phyloP scores from a whole-genome alignment of 805 yeast species.

The Wickerhamiella spandovensis region DNA sequence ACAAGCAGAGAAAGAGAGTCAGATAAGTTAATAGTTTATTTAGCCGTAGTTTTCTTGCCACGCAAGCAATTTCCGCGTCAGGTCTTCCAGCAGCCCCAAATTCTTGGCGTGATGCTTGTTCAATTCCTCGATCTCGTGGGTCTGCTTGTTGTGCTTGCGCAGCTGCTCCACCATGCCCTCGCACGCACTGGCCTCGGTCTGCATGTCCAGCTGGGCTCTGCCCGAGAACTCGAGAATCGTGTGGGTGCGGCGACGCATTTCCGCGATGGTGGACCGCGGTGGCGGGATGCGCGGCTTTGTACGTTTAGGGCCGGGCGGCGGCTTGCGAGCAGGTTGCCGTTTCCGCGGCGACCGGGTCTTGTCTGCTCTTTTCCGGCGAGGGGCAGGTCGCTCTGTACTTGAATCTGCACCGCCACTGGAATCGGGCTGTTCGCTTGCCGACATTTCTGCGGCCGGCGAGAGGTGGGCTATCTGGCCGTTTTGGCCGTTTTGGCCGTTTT shows the following conservation, averaged over 20 bases:
- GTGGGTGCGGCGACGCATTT: conserved; percentile 75
- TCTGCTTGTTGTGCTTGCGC: conserved; percentile 12
- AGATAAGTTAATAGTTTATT: background rate
- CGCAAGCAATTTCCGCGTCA: conserved; percentile 52
- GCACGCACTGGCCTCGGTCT: conserved; percentile 54
- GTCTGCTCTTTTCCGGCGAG: background rate
- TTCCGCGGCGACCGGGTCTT: background rate
- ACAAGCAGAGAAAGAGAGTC: background rate
- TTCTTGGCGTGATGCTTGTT: conserved; percentile 45
- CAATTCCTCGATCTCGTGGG: conserved; percentile 26
- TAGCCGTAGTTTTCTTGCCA: conserved; percentile 61
- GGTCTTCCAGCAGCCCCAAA: conserved; percentile 50
- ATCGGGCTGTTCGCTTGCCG: background rate
- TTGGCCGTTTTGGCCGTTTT: too few relatives aligned
- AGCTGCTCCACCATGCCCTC: conserved; percentile 30
- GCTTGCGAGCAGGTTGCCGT: background rate
- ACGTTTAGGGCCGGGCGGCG: conserved; percentile 2
- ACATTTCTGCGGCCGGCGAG: background rate
- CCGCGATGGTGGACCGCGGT: conserved; percentile 58
- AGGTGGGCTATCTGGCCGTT: background rate
- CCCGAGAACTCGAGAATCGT: conserved; percentile 87
- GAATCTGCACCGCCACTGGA: conserved; percentile 3
- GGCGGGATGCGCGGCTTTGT: conserved; percentile 62
- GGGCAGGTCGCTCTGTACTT: background rate
- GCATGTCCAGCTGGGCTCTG: conserved; percentile 71